Base-by-base conservation (phyloP, 768 basidiomycete species). In the Rubroboletus pulcherrimus region DNA sequence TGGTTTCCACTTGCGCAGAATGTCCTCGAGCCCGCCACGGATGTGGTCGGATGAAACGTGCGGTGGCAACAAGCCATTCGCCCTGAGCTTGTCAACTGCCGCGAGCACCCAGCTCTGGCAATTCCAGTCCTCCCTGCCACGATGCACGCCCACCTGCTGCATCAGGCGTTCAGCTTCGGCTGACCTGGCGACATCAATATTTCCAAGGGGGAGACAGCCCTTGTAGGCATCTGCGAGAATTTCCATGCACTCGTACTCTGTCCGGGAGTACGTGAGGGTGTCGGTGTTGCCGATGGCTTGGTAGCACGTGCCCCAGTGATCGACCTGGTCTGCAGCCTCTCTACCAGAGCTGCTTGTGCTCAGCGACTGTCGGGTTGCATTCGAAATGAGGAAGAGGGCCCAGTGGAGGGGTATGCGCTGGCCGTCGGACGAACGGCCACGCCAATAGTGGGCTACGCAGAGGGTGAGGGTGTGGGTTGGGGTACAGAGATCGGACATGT, bases 391-490 rank as follows among this genome's bases (percentile, higher is more conserved):
- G 38, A 69, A 69, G 55, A 71, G 63, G 30, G 67, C 67, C 67
- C 65, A 67, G 37, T 71, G 70, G 29, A 71, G 67, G 31, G 67
- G 67, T 19, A 59, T 30, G 19, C 57, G 53, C 41, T 66, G 60
- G 42, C 67, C 64, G 39, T 66, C 59, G 2, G 39, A 41, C 4
- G 58, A n/a, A 21, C 59, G 52, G 7, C 64, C 64, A 7, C 69
- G 70, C 65, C 65, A 65, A 49, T 69, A 70, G 31, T 71, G 70
- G 7, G 70, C 70, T 24, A 67, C 59, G 48, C 65, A 71, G 44
- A 69, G 55, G 0, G 64, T 60, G 45, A 67, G 53, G 30, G 67
- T 64, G 55, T 52, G 54, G 9, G 55, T 55, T 0, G 47, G 54
- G 7, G 14, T 31, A 37, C 47, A 43, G 10, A 56, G 41, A 42